Conservation (phyloP, 2,329 filamentous ascomycete species). For the Uncinocarpus reesii region DNA sequence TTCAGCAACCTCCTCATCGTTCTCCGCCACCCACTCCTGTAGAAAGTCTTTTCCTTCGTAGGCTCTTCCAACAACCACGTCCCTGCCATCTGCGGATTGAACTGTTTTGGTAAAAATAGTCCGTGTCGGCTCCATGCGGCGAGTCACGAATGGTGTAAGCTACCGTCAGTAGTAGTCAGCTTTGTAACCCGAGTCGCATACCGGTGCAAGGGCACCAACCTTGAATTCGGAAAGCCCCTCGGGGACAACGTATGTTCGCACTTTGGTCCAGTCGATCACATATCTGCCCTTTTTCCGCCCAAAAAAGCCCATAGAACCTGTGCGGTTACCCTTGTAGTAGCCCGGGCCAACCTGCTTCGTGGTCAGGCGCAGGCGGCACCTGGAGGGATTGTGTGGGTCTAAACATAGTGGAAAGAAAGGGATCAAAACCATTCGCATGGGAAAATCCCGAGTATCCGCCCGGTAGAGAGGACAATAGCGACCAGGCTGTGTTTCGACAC, state of each 20-base stretch:
- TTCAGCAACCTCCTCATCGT: conserved; percentile 25
- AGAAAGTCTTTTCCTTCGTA: conserved; percentile 32
- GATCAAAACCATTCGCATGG: not conserved
- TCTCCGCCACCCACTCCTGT: conserved; percentile 31
- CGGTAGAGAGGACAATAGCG: not conserved
- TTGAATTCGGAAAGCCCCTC: conserved; percentile 58
- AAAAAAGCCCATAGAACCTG: conserved; percentile 80
- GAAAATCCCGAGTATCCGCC: not conserved
- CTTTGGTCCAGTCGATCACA: conserved; percentile 71
- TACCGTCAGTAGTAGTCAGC: conserved; percentile 17
- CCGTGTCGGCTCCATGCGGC: conserved; percentile 32
- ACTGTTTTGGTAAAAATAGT: conserved; percentile 27
- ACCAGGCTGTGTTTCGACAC: not conserved
- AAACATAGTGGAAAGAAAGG: conserved; percentile 27
- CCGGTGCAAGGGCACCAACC: conserved; percentile 39
- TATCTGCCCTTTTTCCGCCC: conserved; percentile 48
- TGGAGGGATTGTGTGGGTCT: conserved; percentile 46
- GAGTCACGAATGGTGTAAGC: conserved; percentile 40
- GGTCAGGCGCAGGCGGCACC: conserved; percentile 67
- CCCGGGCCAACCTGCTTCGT: conserved; percentile 89
- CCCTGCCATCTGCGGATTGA: conserved; percentile 13
- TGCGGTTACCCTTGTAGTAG: conserved; percentile 93
- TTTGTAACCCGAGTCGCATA: conserved; percentile 9
- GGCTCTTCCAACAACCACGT: conserved; percentile 17
- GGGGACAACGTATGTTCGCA: conserved; percentile 82